phyloP scores from a whole-genome alignment of 192 early-diverging fungal genomes.

The Coemansia javaensis region DNA sequence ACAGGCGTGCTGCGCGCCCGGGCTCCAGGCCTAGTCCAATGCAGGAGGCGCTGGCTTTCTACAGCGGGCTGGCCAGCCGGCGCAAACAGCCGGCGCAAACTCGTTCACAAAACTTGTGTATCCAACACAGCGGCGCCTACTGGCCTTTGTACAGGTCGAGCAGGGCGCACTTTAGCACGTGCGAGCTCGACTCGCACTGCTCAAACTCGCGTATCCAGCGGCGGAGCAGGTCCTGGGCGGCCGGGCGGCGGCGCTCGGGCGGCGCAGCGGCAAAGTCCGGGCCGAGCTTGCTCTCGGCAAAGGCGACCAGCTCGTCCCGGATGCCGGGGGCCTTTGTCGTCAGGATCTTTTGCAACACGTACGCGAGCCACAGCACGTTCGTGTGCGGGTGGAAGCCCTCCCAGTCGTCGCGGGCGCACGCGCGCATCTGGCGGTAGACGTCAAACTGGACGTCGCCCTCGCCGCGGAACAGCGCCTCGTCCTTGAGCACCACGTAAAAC shows the following conservation, averaged over 20 bases:
- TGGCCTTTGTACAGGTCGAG: constrained; percentile 49
- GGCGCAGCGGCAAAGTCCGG: constrained; percentile 15
- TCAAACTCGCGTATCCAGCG: constrained; percentile 50
- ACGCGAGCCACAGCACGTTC: constrained; percentile 47
- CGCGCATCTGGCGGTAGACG: constrained; percentile 67
- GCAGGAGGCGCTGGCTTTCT: too few relatives aligned
- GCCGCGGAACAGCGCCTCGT: constrained; percentile 54
- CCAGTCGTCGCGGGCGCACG: constrained; percentile 29
- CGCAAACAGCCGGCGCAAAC: too few relatives aligned
- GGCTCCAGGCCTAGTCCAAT: too few relatives aligned
- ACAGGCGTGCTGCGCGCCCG: too few relatives aligned
- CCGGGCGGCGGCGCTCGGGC: constrained; percentile 24
- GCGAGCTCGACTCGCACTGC: constrained; percentile 43
- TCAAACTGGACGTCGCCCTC: constrained; percentile 70
- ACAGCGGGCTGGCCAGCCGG: too few relatives aligned
- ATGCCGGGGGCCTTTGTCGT: constrained; percentile 38
- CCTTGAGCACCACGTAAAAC: constrained; percentile 53
- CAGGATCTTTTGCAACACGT: constrained; percentile 48
- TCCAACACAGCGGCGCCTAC: too few relatives aligned
- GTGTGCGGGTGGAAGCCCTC: constrained; percentile 43
- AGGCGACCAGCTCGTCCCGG: constrained; percentile 33
- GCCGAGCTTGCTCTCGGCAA: constrained; percentile 45
- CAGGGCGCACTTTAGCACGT: constrained; percentile 40
- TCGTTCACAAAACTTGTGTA: too few relatives aligned
- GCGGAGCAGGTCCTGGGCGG: constrained; percentile 41